Percentiles rank a stretch among this genome's conserved stretches.
Evolutionary conservation across 305 asterid species (phyloP).

Genomic region (Coffea humblotiana): DNA sequence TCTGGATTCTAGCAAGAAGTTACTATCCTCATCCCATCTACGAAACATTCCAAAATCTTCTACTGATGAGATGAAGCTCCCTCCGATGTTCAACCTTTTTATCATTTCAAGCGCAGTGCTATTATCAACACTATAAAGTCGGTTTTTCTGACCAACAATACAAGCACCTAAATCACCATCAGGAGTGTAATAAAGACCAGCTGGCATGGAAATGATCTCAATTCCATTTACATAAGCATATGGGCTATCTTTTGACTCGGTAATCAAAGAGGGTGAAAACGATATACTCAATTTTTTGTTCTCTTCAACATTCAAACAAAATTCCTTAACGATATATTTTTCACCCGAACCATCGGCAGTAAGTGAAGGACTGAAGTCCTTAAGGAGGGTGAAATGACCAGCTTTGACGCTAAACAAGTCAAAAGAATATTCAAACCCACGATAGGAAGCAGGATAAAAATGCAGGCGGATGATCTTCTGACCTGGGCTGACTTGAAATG

Average conservation of each 20-base stretch:
- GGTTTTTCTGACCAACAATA: constrained; percentile 48
- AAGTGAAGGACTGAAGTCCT: constrained; percentile 40
- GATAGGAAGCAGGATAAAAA: constrained; percentile 37
- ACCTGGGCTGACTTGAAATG: constrained; percentile 43
- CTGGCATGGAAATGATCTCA: constrained; percentile 67
- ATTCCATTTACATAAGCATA: constrained; percentile 64
- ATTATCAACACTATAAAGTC: constrained; percentile 45
- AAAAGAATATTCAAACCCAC: constrained; percentile 35
- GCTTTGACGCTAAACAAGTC: constrained; percentile 53
- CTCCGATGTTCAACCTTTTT: constrained; percentile 57
- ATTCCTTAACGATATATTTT: constrained; percentile 48
- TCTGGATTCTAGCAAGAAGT: constrained; percentile 37
- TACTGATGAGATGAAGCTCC: constrained; percentile 41
- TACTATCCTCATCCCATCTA: constrained; percentile 47
- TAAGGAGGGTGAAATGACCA: constrained; percentile 52
- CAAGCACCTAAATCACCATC: constrained; percentile 49
- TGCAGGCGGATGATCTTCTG: constrained; percentile 55
- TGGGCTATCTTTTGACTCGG: constrained; percentile 15
- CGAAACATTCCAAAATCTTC: constrained; percentile 58
- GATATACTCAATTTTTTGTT: constrained; percentile 32
- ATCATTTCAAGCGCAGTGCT: constrained; percentile 57
- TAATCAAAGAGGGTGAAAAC: constrained; percentile 40
- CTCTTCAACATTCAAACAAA: constrained; percentile 38
- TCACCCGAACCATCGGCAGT: constrained; percentile 30
- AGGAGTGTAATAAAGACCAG: constrained; percentile 65